phyloP scores from a whole-genome alignment of 371 early-diverging fungal species.

The Rhizopus sp. region DNA sequence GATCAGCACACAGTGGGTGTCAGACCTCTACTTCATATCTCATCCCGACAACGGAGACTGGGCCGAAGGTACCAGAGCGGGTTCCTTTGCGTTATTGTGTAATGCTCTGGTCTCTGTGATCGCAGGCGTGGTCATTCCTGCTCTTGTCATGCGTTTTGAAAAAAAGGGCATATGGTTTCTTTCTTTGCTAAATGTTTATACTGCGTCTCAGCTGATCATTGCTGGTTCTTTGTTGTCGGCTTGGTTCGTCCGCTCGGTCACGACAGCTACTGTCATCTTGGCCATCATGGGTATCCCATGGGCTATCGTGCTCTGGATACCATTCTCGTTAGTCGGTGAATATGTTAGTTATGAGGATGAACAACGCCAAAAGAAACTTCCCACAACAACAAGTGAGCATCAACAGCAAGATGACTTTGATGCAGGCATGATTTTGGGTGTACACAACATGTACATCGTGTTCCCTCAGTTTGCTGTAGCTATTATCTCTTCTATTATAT shows the following conservation, averaged over 20 bases:
- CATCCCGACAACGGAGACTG: slow-evolving; percentile 33
- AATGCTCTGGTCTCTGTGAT: slow-evolving; percentile 65
- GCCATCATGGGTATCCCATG: slow-evolving; percentile 70
- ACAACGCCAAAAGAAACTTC: slow-evolving; percentile 14
- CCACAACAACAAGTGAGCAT: slow-evolving; percentile 7
- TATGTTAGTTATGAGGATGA: slow-evolving; percentile 53
- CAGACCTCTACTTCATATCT: slow-evolving; percentile 51
- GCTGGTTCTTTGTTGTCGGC: slow-evolving; percentile 59
- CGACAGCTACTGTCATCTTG: slow-evolving; percentile 57
- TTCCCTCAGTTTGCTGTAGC: slow-evolving; percentile 76
- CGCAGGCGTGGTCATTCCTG: slow-evolving; percentile 59
- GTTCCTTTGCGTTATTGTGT: slow-evolving; percentile 69
- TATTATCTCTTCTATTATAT: slow-evolving; percentile 55
- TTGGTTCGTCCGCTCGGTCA: slow-evolving; percentile 45
- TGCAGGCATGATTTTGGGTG: slow-evolving; percentile 76
- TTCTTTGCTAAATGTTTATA: slow-evolving; percentile 56
- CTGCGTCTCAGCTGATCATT: slow-evolving; percentile 55
- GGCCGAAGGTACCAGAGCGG: slow-evolving; percentile 61
- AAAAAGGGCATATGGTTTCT: slow-evolving; percentile 19
- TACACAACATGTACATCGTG: slow-evolving; percentile 85
- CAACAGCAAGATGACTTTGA: slow-evolving; percentile 48
- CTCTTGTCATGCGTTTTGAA: slow-evolving; percentile 26
- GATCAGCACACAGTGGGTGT: slow-evolving; percentile 54
- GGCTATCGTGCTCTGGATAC: slow-evolving; percentile 77
- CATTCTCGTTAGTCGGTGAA: slow-evolving; percentile 77